Base-by-base conservation (phyloP, 202 grass and related monocot genomes). In the Digitaria exilis region DNA sequence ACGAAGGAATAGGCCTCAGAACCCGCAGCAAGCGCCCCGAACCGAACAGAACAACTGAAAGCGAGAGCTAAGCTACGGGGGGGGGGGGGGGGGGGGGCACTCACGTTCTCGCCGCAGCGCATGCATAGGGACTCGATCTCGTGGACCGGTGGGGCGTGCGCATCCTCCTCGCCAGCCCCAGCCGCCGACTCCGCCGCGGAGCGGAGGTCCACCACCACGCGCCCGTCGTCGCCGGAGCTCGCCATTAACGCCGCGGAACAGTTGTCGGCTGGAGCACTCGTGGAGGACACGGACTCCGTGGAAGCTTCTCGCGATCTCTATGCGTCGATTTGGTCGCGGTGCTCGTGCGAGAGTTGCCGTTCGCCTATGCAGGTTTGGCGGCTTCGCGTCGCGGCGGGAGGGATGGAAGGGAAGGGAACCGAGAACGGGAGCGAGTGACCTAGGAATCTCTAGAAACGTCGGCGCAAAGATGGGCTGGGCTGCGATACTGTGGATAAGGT, bases 111-210 rank as follows among this genome's bases (percentile, higher is more conserved):
- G 37, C 82, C 76, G 69, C 96, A 98, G 69, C 96, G 89, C 96
- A 98, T 95, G 90, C 96, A 98, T 22, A 95, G 96, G 74, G 96
- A 95, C 77, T 95, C 92, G 15, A 98, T 88, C 85, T 95, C 67
- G 54, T 93, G 90, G 56, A 98, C 80, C 54, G 87, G 92, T 26
- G 88, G 51, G 62, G 79, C 88, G 30, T 86, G 85, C 13, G 85
- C 30, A 5, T 87, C 86, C 0, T 89, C 92, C 21, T 73, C 85
- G 18, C 55, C 78, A 15, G 32, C 61, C 21, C 30, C 31, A 14
- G 32, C 51, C 64, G 84, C 87, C n/a, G n/a, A n/a, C 73, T 95
- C 92, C 44, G 89, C 92, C 26, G 87, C 96, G 29, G 89, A 91
- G 7, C 83, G 72, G 46, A 95, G 84, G 77, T 98, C 92, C 13